Conservation (phyloP, 129 eudicot species). For the Calendula officinalis region DNA sequence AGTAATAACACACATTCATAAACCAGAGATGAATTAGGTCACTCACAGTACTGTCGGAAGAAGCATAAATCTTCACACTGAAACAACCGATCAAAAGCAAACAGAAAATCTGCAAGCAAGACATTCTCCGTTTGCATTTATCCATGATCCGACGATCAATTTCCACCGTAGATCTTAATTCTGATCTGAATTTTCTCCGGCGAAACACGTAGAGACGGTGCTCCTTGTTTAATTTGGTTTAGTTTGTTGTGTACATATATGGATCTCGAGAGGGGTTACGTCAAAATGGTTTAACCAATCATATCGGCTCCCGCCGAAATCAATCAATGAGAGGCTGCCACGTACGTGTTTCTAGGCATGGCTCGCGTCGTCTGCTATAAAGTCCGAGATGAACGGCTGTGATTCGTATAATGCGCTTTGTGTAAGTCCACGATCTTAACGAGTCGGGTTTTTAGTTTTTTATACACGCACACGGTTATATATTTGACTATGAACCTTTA, state of each 20-base stretch:
- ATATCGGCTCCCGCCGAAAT: constrained; percentile 43
- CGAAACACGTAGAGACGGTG: constrained; percentile 4
- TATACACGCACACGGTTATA: too few relatives aligned
- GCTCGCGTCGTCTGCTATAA: constrained; percentile 7
- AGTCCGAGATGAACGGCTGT: constrained; percentile 30
- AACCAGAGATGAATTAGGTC: background rate
- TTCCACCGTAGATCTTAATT: background rate
- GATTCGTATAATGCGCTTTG: constrained; percentile 28
- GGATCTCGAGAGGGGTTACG: constrained; percentile 31
- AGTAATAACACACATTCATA: background rate
- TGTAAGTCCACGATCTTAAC: background rate
- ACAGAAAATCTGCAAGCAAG: constrained; percentile 40
- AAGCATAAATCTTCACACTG: constrained; percentile 49
- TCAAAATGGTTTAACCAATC: constrained; percentile 50
- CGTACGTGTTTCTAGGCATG: constrained; percentile 21
- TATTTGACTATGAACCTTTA: too few relatives aligned
- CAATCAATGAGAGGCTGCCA: constrained; percentile 37
- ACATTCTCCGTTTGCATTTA: constrained; percentile 43
- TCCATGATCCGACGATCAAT: constrained; percentile 44
- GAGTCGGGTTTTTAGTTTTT: background rate
- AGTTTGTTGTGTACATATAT: constrained; percentile 25
- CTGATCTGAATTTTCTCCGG: constrained; percentile 10
- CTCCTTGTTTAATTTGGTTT: background rate
- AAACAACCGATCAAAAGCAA: constrained; percentile 48
- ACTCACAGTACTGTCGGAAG: constrained; percentile 59